Evolutionary conservation across 805 yeast genomes (phyloP).

Genomic region (Candida yuanshanica): DNA sequence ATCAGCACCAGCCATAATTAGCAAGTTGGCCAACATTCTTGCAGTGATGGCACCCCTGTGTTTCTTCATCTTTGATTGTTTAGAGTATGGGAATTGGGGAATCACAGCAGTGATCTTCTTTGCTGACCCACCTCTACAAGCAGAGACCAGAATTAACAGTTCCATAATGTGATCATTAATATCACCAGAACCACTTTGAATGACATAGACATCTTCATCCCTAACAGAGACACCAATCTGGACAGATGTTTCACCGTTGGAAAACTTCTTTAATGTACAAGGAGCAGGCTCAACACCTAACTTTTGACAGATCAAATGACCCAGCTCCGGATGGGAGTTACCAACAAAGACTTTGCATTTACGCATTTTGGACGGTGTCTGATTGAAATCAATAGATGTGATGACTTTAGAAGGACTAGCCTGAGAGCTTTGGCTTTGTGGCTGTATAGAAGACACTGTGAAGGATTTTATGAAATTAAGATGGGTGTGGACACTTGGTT

Average conservation of each 20-base stretch:
- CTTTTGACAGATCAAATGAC: conserved; percentile 81
- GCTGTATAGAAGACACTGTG: conserved; percentile 7
- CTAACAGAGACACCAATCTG: conserved; percentile 92
- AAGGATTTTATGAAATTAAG: background rate
- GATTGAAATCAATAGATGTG: background rate
- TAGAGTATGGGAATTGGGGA: conserved; percentile 96
- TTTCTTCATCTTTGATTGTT: conserved; percentile 97
- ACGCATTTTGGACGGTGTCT: conserved; percentile 52
- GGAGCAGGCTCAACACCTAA: conserved; percentile 94
- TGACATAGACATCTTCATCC: conserved; percentile 93
- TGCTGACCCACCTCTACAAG: conserved; percentile 98
- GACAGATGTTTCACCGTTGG: conserved; percentile 97
- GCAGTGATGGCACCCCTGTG: conserved; percentile 99
- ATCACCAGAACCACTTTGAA: conserved; percentile 85
- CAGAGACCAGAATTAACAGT: conserved; percentile 83
- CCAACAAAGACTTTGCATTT: conserved; percentile 97
- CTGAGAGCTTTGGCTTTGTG: conserved; percentile 1
- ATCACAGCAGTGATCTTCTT: conserved; percentile 91
- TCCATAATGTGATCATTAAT: conserved; percentile 96
- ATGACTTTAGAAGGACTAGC: conserved; percentile 5
- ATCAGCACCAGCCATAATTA: conserved; percentile 98
- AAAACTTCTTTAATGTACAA: conserved; percentile 82
- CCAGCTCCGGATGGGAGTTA: conserved; percentile 92
- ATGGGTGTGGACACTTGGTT: background rate
- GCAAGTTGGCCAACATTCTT: conserved; percentile 90